phyloP scores from a whole-genome alignment of 1,284 basidiomycete genomes.

The Veloporphyrellus conicus region DNA sequence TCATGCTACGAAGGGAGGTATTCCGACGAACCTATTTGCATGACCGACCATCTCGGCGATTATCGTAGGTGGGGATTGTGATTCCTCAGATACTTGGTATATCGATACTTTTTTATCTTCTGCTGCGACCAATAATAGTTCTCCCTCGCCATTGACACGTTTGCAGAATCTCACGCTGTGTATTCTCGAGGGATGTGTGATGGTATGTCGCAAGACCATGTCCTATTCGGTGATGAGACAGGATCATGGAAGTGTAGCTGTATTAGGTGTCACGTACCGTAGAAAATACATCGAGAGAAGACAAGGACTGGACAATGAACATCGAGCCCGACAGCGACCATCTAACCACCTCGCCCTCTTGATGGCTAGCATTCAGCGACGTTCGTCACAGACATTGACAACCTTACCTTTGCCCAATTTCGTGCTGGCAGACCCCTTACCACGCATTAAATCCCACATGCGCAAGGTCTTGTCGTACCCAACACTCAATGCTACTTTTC shows the following conservation, averaged over 20 bases:
- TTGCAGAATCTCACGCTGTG: constrained; percentile 75
- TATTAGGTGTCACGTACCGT: constrained; percentile 50
- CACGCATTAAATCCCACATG: constrained; percentile 99
- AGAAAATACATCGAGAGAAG: constrained; percentile 76
- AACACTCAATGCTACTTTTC: constrained; percentile 86
- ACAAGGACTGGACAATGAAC: constrained; percentile 76
- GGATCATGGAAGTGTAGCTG: background rate
- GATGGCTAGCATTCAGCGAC: constrained; percentile 11
- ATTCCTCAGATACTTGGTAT: constrained; percentile 53
- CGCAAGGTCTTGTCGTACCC: constrained; percentile 86
- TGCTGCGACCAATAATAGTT: constrained; percentile 74
- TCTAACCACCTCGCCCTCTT: constrained; percentile 84
- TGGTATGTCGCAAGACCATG: constrained; percentile 66
- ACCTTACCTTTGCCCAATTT: constrained; percentile 77
- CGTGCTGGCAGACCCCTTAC: constrained; percentile 82
- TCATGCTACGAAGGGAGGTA: background rate
- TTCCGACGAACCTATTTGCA: constrained; percentile 57
- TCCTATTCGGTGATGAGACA: constrained; percentile 42
- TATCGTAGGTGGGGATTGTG: constrained; percentile 42
- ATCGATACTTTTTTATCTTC: constrained; percentile 83
- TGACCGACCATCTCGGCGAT: constrained; percentile 70
- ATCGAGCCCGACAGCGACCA: constrained; percentile 76
- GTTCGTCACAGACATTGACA: background rate
- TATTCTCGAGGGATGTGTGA: constrained; percentile 73
- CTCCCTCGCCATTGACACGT: constrained; percentile 48